phyloP scores from a whole-genome alignment of 345 rosid genomes.

The Carallia brachiata region DNA sequence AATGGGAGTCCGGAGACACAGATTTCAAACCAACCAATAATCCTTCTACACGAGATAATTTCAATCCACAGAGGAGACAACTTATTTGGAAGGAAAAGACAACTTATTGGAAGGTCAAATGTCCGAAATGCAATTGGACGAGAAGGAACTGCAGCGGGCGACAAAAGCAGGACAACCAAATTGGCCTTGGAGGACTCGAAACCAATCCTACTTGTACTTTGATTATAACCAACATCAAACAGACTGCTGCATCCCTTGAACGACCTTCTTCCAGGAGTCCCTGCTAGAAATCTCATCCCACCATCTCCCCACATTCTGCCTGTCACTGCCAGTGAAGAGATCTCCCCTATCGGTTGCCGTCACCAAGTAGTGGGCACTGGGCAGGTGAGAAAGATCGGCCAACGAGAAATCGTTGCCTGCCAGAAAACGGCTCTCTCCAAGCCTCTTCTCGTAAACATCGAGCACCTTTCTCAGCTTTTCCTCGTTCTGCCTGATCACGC shows the following conservation, averaged over 20 bases:
- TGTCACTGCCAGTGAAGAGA: conserved; percentile 44
- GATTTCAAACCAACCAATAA: too few species aligned
- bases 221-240: background rate
- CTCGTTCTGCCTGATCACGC: conserved; percentile 41
- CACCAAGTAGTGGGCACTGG: conserved; percentile 49
- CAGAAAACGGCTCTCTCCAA: conserved; percentile 51
- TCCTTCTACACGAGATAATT: too few species aligned
- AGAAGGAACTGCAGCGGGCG: too few species aligned
- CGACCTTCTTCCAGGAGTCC: conserved; percentile 72
- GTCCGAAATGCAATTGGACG: too few species aligned
- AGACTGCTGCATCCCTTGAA: conserved; percentile 42
- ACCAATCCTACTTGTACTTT: too few species aligned
- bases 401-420: conserved; percentile 68
- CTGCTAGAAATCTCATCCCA: conserved; percentile 64
- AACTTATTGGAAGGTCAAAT: too few species aligned
- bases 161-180: too few species aligned
- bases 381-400: conserved; percentile 73
- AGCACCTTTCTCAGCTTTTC: conserved; percentile 54
- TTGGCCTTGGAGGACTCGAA: too few species aligned
- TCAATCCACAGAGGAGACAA: too few species aligned
- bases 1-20: too few species aligned
- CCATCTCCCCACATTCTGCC: conserved; percentile 68
- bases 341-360: conserved; percentile 36
- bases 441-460: conserved; percentile 57
- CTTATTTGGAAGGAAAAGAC: too few species aligned